phyloP scores from a whole-genome alignment of 2,329 filamentous ascomycete species.

The Fusarium phyllophilum region DNA sequence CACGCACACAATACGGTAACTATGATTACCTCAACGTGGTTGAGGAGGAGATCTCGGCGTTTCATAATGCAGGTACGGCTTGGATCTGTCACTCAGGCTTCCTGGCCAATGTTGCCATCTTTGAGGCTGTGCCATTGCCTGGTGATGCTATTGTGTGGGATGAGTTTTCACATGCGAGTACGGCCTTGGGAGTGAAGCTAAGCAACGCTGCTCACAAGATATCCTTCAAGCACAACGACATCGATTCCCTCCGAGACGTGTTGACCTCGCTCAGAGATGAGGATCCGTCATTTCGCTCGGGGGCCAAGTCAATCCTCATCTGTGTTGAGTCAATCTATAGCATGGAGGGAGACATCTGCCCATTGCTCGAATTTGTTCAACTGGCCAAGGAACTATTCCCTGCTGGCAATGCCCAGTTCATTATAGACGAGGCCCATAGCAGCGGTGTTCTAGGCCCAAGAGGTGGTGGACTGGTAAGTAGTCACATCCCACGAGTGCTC shows the following conservation, averaged over 20 bases:
- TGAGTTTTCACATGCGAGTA: neutral
- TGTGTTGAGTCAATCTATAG: neutral
- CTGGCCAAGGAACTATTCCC: neutral
- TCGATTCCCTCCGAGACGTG: neutral
- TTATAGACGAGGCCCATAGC: neutral
- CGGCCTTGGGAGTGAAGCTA: neutral
- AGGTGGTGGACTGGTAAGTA: neutral
- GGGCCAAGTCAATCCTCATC: neutral
- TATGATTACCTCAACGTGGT: neutral
- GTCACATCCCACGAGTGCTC: neutral
- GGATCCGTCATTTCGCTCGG: neutral
- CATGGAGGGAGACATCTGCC: neutral
- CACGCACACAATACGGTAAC: neutral
- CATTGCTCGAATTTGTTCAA: neutral
- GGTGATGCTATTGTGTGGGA: neutral
- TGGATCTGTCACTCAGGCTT: neutral
- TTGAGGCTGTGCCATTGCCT: neutral
- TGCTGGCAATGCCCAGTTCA: neutral
- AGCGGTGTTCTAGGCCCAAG: neutral
- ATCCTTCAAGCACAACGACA: neutral
- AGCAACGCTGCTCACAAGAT: neutral
- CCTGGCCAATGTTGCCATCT: neutral
- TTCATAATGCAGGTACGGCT: neutral
- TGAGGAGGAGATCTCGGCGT: neutral
- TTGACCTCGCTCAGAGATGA: neutral